Conservation (phyloP, 305 asterid species). For the Caryopteris hybrid region DNA sequence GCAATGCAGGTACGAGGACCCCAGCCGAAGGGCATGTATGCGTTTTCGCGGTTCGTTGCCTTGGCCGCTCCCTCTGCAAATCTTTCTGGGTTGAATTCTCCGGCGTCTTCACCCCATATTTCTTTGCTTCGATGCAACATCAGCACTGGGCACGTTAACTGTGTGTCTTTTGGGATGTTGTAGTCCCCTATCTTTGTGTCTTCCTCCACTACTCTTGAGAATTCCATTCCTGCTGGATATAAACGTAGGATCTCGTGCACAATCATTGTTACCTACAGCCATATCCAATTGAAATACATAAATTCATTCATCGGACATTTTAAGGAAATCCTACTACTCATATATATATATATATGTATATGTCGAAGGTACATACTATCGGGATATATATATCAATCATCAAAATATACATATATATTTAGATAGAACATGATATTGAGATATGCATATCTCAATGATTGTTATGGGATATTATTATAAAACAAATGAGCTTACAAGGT, state of each 20-base stretch:
- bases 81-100: slow-evolving; percentile 35
- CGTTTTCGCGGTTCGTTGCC: slow-evolving; percentile 27
- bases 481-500: too few species aligned
- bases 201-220: slow-evolving; percentile 18
- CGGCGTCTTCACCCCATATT: slow-evolving; percentile 39
- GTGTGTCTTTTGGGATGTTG: not conserved
- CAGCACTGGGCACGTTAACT: slow-evolving; percentile 1
- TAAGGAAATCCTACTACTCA: too few species aligned
- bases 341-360: too few species aligned
- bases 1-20: slow-evolving; percentile 43
- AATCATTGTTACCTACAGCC: slow-evolving; percentile 20
- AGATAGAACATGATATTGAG: too few species aligned
- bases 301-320: too few species aligned
- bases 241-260: slow-evolving; percentile 19
- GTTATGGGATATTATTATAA: too few species aligned
- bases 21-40: slow-evolving; percentile 39
- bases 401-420: too few species aligned
- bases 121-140: slow-evolving; percentile 14
- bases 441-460: too few species aligned
- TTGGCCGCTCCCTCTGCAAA: slow-evolving; percentile 33
- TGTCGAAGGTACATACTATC: too few species aligned
- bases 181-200: slow-evolving; percentile 10
- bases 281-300: not conserved
- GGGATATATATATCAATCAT: too few species aligned
- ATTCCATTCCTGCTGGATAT: slow-evolving; percentile 23